Evolutionary conservation across 441 rosid genomes (phyloP).

Genomic region (Arabidopsis hybrid): DNA sequence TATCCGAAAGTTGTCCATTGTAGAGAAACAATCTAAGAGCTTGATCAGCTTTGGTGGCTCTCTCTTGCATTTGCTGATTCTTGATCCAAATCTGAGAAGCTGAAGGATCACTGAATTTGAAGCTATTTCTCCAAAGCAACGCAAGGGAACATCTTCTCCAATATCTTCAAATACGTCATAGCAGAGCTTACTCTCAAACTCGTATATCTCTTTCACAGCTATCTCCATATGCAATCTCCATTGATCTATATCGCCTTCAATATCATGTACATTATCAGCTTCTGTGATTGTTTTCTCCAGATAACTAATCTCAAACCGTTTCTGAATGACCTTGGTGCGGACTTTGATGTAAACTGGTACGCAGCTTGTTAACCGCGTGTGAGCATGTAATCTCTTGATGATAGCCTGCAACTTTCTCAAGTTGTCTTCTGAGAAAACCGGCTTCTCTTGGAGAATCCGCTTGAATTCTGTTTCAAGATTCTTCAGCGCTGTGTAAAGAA

Average conservation of each 20-base stretch:
- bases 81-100: conserved; percentile 68
- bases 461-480: conserved; percentile 63
- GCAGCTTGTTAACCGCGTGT: conserved; percentile 50
- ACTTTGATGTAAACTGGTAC: conserved; percentile 45
- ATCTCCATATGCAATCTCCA: conserved; percentile 69
- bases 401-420: conserved; percentile 58
- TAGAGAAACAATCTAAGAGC: conserved; percentile 67
- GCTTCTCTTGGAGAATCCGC: conserved; percentile 51
- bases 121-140: conserved; percentile 67
- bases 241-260: conserved; percentile 49
- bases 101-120: conserved; percentile 53
- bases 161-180: conserved; percentile 48
- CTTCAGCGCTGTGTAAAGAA: conserved; percentile 52
- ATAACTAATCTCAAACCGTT: conserved; percentile 54
- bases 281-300: conserved; percentile 52
- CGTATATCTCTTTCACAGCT: conserved; percentile 55
- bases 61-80: conserved; percentile 62
- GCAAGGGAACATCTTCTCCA: conserved; percentile 42
- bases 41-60: conserved; percentile 68
- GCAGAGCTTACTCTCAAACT: conserved; percentile 64
- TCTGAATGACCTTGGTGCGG: conserved; percentile 52
- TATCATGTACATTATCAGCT: conserved; percentile 52
- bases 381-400: conserved; percentile 49
- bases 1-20: conserved; percentile 60
- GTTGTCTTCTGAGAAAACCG: conserved; percentile 33